phyloP scores from a whole-genome alignment of 2,329 filamentous ascomycete genomes.

The Cladophialophora carrionii region DNA sequence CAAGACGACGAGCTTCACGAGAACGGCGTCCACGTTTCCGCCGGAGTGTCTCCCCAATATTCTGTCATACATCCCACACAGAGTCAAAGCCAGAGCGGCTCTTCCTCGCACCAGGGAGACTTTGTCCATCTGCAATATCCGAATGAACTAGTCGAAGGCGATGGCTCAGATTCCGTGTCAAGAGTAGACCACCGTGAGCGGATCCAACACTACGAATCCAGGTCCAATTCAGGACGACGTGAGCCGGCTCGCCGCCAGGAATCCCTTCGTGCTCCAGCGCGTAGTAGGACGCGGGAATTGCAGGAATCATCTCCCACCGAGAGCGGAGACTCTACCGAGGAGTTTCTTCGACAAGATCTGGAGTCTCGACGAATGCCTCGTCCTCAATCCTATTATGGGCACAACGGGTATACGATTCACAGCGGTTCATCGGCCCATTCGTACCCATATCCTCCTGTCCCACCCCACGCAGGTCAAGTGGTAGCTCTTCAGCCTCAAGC shows the following conservation, averaged over 20 bases:
- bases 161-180: constrained; percentile 52
- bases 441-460: constrained; percentile 42
- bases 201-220: constrained; percentile 31
- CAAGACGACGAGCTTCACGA: constrained; percentile 53
- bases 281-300: constrained; percentile 27
- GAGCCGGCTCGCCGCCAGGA: constrained; percentile 46
- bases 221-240: constrained; percentile 45
- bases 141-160: constrained; percentile 46
- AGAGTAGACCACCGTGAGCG: constrained; percentile 30
- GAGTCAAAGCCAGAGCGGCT: constrained; percentile 38
- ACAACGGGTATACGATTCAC: constrained; percentile 44
- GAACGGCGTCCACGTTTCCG: constrained; percentile 48
- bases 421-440: constrained; percentile 48
- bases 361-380: constrained; percentile 35
- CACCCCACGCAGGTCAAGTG: constrained; percentile 34
- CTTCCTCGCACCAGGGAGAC: constrained; percentile 37
- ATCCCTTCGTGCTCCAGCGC: constrained; percentile 51
- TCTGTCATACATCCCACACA: constrained; percentile 32
- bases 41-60: constrained; percentile 37
- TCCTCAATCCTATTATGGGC: constrained; percentile 38
- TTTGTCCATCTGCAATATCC: constrained; percentile 44
- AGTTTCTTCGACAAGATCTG: constrained; percentile 51
- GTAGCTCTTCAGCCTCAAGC: constrained; percentile 32
- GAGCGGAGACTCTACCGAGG: constrained; percentile 67
- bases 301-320: constrained; percentile 48